phyloP scores from a whole-genome alignment of 352 stramenopile genomes.

The Phytophthora cajani region DNA sequence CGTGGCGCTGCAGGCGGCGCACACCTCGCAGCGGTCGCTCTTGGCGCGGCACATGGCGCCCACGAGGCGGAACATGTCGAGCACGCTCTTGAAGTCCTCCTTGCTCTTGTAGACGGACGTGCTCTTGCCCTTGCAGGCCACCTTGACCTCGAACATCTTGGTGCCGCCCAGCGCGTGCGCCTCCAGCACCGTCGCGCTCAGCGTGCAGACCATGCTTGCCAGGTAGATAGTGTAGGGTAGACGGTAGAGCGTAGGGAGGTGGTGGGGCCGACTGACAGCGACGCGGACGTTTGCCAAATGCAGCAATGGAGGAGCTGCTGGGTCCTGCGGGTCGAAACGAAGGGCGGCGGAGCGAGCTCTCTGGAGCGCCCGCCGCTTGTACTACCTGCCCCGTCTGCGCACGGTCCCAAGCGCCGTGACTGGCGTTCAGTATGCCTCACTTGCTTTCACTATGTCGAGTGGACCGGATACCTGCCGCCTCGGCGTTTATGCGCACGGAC shows the following conservation, averaged over 20 bases:
- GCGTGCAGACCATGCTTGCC: slow-evolving; percentile 44
- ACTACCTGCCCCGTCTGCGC: slow-evolving; percentile 1
- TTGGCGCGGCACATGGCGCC: slow-evolving; percentile 70
- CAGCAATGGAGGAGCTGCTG: slow-evolving; percentile 15
- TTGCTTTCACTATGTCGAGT: slow-evolving; percentile 27
- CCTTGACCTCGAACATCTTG: slow-evolving; percentile 88
- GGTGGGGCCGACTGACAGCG: not conserved
- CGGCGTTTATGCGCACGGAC: not conserved
- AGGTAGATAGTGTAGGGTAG: not conserved
- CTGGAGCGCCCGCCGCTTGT: slow-evolving; percentile 13
- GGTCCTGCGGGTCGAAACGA: slow-evolving; percentile 24
- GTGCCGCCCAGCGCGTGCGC: slow-evolving; percentile 71
- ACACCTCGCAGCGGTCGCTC: slow-evolving; percentile 59
- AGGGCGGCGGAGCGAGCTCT: slow-evolving; percentile 29
- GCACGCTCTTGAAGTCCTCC: slow-evolving; percentile 83
- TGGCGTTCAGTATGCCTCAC: slow-evolving; percentile 27
- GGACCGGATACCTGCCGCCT: slow-evolving; percentile 12
- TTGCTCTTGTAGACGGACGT: slow-evolving; percentile 86
- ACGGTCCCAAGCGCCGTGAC: slow-evolving; percentile 11
- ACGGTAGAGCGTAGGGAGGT: not conserved
- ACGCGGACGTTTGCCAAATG: slow-evolving; percentile 35
- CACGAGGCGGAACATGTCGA: slow-evolving; percentile 85
- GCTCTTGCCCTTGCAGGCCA: slow-evolving; percentile 77
- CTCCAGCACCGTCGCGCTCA: slow-evolving; percentile 65
- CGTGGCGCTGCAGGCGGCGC: slow-evolving; percentile 53